A percentile compares a stretch with the other conserved stretches of the same genome.
Conservation (phyloP, 805 yeast species). For the Saturnispora ahearnii region DNA sequence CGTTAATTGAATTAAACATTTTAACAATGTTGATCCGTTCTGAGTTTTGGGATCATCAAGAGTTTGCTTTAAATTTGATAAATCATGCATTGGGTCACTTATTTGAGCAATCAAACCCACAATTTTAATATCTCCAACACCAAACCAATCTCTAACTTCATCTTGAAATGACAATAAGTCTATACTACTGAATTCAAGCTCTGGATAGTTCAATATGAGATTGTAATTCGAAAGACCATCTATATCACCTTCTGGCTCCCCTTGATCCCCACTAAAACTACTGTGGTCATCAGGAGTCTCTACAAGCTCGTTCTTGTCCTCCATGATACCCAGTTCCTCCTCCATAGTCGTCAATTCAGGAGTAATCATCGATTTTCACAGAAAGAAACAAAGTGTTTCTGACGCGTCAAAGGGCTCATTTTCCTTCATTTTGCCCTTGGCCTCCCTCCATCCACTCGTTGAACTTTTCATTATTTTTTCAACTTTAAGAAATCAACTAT, state of each 20-base stretch:
- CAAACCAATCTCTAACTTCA: conserved; percentile 37
- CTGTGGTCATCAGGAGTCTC: conserved; percentile 25
- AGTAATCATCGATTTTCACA: neutral
- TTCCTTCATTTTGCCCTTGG: neutral
- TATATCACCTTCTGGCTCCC: conserved; percentile 20
- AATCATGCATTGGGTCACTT: neutral
- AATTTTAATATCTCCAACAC: conserved; percentile 22
- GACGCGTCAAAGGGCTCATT: conserved; percentile 3
- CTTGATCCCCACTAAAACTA: conserved; percentile 14
- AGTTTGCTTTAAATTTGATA: neutral
- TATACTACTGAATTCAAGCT: conserved; percentile 34
- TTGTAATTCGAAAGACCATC: conserved; percentile 28
- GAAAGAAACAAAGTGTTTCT: neutral
- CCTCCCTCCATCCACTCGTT: neutral
- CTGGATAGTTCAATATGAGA: conserved; percentile 31
- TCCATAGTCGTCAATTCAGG: conserved; percentile 9
- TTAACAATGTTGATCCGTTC: neutral
- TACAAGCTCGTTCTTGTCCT: conserved; percentile 26
- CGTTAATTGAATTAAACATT: conserved; percentile 2
- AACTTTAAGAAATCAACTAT: neutral
- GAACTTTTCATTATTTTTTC: too few relatives aligned
- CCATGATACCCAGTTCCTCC: conserved; percentile 22
- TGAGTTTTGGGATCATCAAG: neutral
- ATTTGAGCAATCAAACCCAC: conserved; percentile 13
- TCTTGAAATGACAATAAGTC: conserved; percentile 29